Percentiles rank a stretch among this genome's conserved stretches.
Conservation (phyloP, 352 stramenopile genomes). For the Phytophthora hibernalis region DNA sequence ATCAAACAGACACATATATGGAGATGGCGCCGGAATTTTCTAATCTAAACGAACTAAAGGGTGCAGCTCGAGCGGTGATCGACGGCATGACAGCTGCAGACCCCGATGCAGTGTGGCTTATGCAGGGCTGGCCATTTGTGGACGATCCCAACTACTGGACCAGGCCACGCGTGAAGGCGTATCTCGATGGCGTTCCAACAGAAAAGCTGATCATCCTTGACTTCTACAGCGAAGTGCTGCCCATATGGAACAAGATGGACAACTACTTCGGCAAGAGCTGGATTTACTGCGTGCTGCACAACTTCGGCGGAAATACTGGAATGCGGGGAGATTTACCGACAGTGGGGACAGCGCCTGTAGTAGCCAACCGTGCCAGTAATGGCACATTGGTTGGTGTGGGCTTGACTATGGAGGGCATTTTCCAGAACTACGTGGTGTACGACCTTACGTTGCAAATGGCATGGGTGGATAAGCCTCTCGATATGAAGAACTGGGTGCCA, state of each 20-base stretch:
- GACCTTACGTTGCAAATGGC: constrained; percentile 80
- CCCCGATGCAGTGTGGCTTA: constrained; percentile 81
- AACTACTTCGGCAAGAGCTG: constrained; percentile 86
- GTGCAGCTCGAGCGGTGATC: constrained; percentile 69
- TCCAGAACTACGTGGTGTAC: constrained; percentile 89
- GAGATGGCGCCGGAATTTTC: constrained; percentile 79
- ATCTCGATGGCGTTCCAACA: constrained; percentile 58
- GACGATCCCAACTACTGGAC: constrained; percentile 65
- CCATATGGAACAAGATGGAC: constrained; percentile 76
- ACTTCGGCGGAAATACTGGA: constrained; percentile 81
- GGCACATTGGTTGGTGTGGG: constrained; percentile 81
- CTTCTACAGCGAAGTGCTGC: constrained; percentile 75
- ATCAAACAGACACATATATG: constrained; percentile 85
- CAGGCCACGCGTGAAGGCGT: constrained; percentile 61
- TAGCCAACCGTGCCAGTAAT: constrained; percentile 44
- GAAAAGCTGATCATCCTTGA: constrained; percentile 81
- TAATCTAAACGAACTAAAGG: constrained; percentile 47
- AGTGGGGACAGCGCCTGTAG: constrained; percentile 53
- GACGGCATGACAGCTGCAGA: constrained; percentile 75
- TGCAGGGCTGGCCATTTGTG: constrained; percentile 85
- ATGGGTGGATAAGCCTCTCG: constrained; percentile 55
- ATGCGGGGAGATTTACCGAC: constrained; percentile 79
- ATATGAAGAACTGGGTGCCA: constrained; percentile 51
- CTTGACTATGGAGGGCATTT: constrained; percentile 87
- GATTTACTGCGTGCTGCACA: constrained; percentile 88